Base-by-base conservation (phyloP, 768 basidiomycete genomes). In the Psilocybe tampanensis region DNA sequence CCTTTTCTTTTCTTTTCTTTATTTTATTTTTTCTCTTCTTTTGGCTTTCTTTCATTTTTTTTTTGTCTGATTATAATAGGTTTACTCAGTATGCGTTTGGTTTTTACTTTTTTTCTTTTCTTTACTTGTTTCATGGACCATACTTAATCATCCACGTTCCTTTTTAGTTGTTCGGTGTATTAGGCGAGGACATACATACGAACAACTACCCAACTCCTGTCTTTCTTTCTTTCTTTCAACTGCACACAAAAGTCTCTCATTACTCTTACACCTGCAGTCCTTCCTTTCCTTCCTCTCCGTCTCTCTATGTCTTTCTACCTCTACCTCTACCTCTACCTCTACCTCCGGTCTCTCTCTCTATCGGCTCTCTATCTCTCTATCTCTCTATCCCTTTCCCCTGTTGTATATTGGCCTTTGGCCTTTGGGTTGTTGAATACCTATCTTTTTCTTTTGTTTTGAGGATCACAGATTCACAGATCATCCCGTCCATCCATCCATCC, bases 321-420 rank as follows among this genome's bases (percentile, higher is more conserved):
- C 19, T 21, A 43, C 7, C 42, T 17, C 42, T 43, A 39, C 43
- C 19, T 17, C 19, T 21, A 8, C 6, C n/a, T 8, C n/a, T n/a
- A 21, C 18, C 42, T 43, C 42, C n/a, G n/a, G 8, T 17, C 6
- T n/a, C 8, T 8, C 42, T 43, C 42, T 43, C n/a, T n/a, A 18
- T 29, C 29, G 18, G 18, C 26, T 32, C 55, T 53, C 44, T 39
- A 42, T 39, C 50, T 56, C 26, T 33, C 47, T 56, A n/a, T 21
- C 34, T 54, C 45, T 36, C n/a, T 42, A 41, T 44, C 39, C 52
- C 34, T 26, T 41, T 44, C 56, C 39, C 41, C 54, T 62, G 59
- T 63, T 65, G 59, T 63, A 62, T n/a, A n/a, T n/a, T n/a, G n/a
- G n/a, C n/a, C n/a, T 19, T 62, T 43, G 53, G 36, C 36, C 33